Evolutionary conservation across 2,329 filamentous ascomycete genomes (phyloP).

Genomic region (Penicillium griseofulvum): DNA sequence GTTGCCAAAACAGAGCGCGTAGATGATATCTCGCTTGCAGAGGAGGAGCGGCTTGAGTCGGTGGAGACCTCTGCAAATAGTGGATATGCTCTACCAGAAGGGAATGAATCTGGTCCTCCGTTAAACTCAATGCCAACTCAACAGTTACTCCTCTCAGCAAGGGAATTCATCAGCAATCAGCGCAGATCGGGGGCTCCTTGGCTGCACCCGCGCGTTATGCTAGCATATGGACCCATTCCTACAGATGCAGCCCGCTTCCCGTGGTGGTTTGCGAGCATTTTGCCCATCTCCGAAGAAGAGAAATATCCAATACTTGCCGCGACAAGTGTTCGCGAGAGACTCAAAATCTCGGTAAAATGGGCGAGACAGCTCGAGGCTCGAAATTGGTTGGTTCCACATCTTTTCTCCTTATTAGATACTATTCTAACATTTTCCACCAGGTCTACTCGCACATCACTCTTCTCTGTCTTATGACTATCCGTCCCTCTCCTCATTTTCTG

Average conservation of each 20-base stretch:
- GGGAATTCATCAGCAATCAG: conserved; percentile 68
- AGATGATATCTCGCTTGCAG: conserved; percentile 75
- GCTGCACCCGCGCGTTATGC: conserved; percentile 69
- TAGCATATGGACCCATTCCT: conserved; percentile 74
- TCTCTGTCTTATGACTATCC: conserved; percentile 46
- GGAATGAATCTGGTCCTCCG: conserved; percentile 25
- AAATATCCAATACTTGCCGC: conserved; percentile 74
- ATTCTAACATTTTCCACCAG: conserved; percentile 19
- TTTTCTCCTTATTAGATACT: conserved; percentile 1
- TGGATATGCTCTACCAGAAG: conserved; percentile 22
- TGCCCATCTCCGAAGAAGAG: conserved; percentile 73
- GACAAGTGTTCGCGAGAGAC: conserved; percentile 71
- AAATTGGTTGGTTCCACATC: conserved; percentile 60
- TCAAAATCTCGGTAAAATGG: conserved; percentile 82
- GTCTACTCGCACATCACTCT: conserved; percentile 33
- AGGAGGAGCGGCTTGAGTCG: conserved; percentile 75
- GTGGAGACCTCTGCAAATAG: conserved; percentile 54
- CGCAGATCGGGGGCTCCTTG: conserved; percentile 67
- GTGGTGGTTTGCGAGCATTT: conserved; percentile 84
- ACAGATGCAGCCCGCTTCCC: conserved; percentile 74
- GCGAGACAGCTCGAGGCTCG: conserved; percentile 68
- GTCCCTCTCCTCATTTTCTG: conserved; percentile 38
- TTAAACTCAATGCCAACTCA: conserved; percentile 62
- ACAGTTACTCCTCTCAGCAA: conserved; percentile 63
- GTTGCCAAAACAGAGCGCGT: conserved; percentile 73